Percentiles rank a stretch among this genome's conserved stretches.
phyloP scores from a whole-genome alignment of 257 asterid species.

The Fraxinus pennsylvanica region DNA sequence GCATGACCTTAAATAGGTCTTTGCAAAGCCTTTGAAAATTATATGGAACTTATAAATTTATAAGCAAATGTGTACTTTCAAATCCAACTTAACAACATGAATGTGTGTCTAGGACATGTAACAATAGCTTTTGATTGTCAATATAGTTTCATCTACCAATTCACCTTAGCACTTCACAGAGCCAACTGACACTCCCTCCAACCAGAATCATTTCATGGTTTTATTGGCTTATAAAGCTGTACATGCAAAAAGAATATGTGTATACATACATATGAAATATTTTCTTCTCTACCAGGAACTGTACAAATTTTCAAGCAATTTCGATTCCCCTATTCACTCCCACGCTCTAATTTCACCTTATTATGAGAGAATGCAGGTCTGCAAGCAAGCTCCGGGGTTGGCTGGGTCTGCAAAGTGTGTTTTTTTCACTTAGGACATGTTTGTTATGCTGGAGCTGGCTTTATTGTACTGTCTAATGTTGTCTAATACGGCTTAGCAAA shows the following conservation, averaged over 20 bases:
- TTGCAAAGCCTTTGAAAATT: too few relatives aligned
- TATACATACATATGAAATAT: slow-evolving; percentile 1
- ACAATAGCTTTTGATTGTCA: neutral
- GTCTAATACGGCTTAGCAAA: neutral
- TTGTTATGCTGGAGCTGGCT: neutral
- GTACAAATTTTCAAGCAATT: slow-evolving; percentile 35
- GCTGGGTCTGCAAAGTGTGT: neutral
- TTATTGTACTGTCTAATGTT: neutral
- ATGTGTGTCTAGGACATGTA: neutral
- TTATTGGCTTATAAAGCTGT: neutral
- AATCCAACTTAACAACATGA: neutral
- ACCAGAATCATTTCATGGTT: neutral
- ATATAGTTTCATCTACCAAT: neutral
- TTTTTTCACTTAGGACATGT: slow-evolving; percentile 1
- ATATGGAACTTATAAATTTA: neutral
- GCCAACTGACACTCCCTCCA: neutral
- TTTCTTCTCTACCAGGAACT: slow-evolving; percentile 32
- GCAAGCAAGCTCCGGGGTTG: neutral
- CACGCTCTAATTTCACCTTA: slow-evolving; percentile 6
- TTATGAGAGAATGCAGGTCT: slow-evolving; percentile 15
- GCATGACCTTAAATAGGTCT: too few relatives aligned
- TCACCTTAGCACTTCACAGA: neutral
- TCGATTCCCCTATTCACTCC: slow-evolving; percentile 5
- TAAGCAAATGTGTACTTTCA: too few relatives aligned
- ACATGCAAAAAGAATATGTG: slow-evolving; percentile 23